Conservation (phyloP, 2,329 filamentous ascomycete species). For the Chaetomiaceae sp. region DNA sequence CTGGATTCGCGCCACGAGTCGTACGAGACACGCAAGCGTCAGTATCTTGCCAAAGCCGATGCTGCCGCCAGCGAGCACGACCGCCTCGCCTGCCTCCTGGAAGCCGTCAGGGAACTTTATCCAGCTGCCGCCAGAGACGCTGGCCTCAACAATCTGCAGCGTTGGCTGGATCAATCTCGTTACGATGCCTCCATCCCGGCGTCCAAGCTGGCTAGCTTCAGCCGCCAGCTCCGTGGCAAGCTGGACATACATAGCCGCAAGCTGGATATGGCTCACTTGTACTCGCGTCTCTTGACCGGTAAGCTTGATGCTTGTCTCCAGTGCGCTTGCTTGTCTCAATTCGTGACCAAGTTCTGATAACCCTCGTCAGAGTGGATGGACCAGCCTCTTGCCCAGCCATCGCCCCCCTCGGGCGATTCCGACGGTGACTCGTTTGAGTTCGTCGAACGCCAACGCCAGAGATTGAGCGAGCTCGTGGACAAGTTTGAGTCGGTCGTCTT, state of each 20-base stretch:
- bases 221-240: conserved; percentile 27
- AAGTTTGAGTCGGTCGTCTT: conserved; percentile 36
- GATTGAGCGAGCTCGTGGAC: conserved; percentile 32
- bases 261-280: conserved; percentile 30
- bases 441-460: conserved; percentile 32
- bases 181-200: conserved; percentile 33
- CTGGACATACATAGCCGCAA: conserved; percentile 33
- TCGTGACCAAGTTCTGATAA: background rate
- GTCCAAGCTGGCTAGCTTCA: conserved; percentile 29
- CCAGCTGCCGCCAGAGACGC: conserved; percentile 12
- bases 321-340: background rate
- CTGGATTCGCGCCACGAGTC: conserved; percentile 26
- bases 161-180: conserved; percentile 31
- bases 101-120: conserved; percentile 21
- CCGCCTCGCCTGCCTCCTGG: conserved; percentile 20
- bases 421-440: conserved; percentile 27
- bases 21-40: conserved; percentile 35
- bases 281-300: conserved; percentile 32
- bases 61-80: conserved; percentile 15
- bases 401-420: conserved; percentile 9
- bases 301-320: background rate
- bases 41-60: conserved; percentile 32
- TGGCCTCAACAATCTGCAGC: conserved; percentile 28
- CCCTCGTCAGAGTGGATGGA: conserved; percentile 32
- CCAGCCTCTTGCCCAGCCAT: conserved; percentile 10